A percentile compares a stretch with the other conserved stretches of the same genome.
Conservation (phyloP, 2,329 filamentous ascomycete species). For the Beauveria sp. region DNA sequence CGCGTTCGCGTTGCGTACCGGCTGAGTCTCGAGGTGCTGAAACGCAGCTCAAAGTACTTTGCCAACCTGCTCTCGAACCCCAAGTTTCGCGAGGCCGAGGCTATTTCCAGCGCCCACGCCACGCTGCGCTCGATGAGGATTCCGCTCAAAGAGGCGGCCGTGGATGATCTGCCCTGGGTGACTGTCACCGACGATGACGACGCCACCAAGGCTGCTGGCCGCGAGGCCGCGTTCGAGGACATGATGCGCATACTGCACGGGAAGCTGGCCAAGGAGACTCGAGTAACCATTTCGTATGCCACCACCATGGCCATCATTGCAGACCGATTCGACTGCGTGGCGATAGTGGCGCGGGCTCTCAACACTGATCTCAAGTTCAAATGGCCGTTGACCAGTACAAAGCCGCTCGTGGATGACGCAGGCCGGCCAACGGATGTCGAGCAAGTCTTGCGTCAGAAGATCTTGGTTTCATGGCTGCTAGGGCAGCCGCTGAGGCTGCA, state of each 20-base stretch:
- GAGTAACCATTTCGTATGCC: conserved; percentile 51
- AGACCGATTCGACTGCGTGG: conserved; percentile 63
- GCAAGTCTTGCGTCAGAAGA: conserved; percentile 60
- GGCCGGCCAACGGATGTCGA: conserved; percentile 42
- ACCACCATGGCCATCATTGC: conserved; percentile 63
- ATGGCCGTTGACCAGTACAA: conserved; percentile 42
- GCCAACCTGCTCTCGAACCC: conserved; percentile 55
- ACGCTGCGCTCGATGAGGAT: conserved; percentile 39
- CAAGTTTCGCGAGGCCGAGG: conserved; percentile 54
- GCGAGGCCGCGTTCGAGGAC: conserved; percentile 58
- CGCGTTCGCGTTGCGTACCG: conserved; percentile 45
- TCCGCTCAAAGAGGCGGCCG: conserved; percentile 39
- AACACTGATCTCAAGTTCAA: conserved; percentile 42
- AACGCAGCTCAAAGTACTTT: conserved; percentile 61
- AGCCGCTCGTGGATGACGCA: conserved; percentile 27
- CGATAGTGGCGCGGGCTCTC: conserved; percentile 46
- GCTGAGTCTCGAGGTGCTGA: conserved; percentile 49
- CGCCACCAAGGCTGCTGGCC: conserved; percentile 51
- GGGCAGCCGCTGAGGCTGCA: conserved; percentile 54
- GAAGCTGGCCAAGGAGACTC: conserved; percentile 29
- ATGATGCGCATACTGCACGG: conserved; percentile 60
- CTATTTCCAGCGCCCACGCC: conserved; percentile 43
- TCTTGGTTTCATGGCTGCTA: conserved; percentile 58
- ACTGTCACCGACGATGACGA: conserved; percentile 61
- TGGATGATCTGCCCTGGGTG: conserved; percentile 53